These are phyloP conservation scores for Raphidocelis subcapitata DNA, from an alignment of 139 green algal species.

Conservation along the genomic window DNA sequence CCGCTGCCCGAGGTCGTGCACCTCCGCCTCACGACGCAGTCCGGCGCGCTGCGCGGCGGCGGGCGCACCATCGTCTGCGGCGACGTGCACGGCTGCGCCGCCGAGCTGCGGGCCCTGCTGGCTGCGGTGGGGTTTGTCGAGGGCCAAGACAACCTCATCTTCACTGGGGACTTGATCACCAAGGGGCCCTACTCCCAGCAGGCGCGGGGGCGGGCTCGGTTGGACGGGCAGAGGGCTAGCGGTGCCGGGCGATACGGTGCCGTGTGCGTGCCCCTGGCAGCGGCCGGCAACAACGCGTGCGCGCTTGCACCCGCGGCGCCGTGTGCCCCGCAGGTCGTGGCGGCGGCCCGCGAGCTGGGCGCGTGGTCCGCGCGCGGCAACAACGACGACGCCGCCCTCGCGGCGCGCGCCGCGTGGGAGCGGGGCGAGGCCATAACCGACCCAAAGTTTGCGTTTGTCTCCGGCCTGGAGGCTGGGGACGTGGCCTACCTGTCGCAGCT, in stretches of 20 bases:
- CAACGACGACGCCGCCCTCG: slow-evolving; percentile 48
- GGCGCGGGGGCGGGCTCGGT: neutral
- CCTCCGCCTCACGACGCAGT: neutral
- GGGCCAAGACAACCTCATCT: slow-evolving; percentile 43
- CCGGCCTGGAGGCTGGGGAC: no score
- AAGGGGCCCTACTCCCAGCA: slow-evolving; percentile 39
- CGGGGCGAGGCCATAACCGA: neutral
- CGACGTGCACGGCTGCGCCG: slow-evolving; percentile 3
- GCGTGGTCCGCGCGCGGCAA: slow-evolving; percentile 49
- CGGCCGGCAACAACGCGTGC: neutral
- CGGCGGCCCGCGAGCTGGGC: slow-evolving; percentile 11
- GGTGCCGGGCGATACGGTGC: neutral
- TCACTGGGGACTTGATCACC: slow-evolving; percentile 62
- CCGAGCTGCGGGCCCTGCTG: slow-evolving; percentile 8
- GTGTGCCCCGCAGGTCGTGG: neutral
- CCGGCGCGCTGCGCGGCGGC: neutral
- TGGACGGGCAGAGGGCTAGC: neutral
- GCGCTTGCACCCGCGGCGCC: neutral
- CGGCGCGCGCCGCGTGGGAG: slow-evolving; percentile 3
- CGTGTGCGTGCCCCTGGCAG: neutral
- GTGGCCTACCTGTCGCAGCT: no score
- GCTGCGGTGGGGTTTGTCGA: neutral
- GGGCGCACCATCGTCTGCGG: neutral
- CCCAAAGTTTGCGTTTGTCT: no score
- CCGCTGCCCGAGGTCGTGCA: slow-evolving; percentile 5